A percentile compares a stretch with the other conserved stretches of the same genome.
Conservation (phyloP, 768 basidiomycete species). For the Galerina marginata region DNA sequence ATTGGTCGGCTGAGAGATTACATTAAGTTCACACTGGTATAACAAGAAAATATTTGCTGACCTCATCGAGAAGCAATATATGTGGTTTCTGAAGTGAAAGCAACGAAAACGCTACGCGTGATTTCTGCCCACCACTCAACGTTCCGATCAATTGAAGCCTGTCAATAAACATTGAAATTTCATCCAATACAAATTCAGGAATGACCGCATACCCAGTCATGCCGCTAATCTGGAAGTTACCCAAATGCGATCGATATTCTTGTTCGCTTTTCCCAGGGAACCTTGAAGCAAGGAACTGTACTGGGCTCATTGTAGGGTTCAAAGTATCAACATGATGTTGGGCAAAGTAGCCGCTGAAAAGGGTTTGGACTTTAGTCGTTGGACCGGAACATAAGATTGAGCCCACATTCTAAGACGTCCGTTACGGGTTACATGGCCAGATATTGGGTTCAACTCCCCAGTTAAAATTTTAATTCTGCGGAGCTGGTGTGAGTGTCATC, state of each 20-base stretch:
- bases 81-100: slow-evolving; percentile 90
- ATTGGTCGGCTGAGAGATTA: slow-evolving; percentile 76
- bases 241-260: slow-evolving; percentile 93
- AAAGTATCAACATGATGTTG: slow-evolving; percentile 96
- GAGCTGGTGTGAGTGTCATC: slow-evolving; percentile 7
- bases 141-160: slow-evolving; percentile 91
- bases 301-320: slow-evolving; percentile 83
- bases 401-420: slow-evolving; percentile 88
- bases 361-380: neutral
- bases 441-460: slow-evolving; percentile 74
- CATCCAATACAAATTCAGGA: slow-evolving; percentile 6
- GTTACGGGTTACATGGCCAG: slow-evolving; percentile 87
- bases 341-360: slow-evolving; percentile 83
- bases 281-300: slow-evolving; percentile 88
- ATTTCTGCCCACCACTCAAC: slow-evolving; percentile 94
- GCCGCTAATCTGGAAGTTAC: slow-evolving; percentile 96
- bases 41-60: slow-evolving; percentile 34
- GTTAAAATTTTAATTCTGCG: slow-evolving; percentile 89
- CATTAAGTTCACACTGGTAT: slow-evolving; percentile 1
- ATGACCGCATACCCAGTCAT: slow-evolving; percentile 75
- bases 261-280: slow-evolving; percentile 97
- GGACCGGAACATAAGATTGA: neutral
- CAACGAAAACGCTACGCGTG: slow-evolving; percentile 90
- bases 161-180: neutral
- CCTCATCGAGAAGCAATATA: slow-evolving; percentile 93